Base-by-base conservation (phyloP, 2,329 filamentous ascomycete species). In the Cladosporium sp. region DNA sequence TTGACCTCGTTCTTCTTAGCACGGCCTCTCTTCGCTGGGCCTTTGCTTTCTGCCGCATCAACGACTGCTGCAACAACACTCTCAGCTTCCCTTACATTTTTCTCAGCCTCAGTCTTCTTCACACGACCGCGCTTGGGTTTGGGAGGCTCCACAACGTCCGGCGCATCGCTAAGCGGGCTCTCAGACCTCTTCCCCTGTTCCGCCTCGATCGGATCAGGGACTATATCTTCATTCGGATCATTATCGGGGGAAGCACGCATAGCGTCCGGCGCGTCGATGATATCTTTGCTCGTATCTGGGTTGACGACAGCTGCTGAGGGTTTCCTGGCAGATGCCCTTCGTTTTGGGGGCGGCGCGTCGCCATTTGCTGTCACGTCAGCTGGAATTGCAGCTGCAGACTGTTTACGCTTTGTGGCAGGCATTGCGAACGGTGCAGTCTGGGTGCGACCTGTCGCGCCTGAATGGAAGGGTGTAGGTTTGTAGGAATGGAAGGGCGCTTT, bases 211-310 rank as follows among this genome's bases (percentile, higher is more conserved):
- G 56, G 59, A 0, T 67, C 71, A 63, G 75, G 73, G 2, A 72
- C 70, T 37, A 78, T 69, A 1, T 71, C 69, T 56, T 71, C 68
- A 35, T 76, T 73, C 14, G 76, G 70, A 31, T 73, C 77, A 67
- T 75, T 75, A 66, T 82, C 80, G 18, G 80, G 80, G 59, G 80
- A 82, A 46, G 80, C 79, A 50, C 79, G 74, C 49, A 78, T 69
- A 14, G 80, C 79, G 66, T 76, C 73, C 5, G 78, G 73, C 5
- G 78, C 79, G 67, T 82, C 80, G 11, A 81, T 64, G 21, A 82
- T 72, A 18, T 81, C 78, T 40, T 72, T 70, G 63, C 80, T 81
- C 28, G 65, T 58, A 37, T 74, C 70, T 7, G 74, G 74, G 44
- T 76, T 74, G 21, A 71, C 69, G 6, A 66, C 66, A 16, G 67